phyloP scores from a whole-genome alignment of 2,329 filamentous ascomycete genomes.

The Phialophora tarda region DNA sequence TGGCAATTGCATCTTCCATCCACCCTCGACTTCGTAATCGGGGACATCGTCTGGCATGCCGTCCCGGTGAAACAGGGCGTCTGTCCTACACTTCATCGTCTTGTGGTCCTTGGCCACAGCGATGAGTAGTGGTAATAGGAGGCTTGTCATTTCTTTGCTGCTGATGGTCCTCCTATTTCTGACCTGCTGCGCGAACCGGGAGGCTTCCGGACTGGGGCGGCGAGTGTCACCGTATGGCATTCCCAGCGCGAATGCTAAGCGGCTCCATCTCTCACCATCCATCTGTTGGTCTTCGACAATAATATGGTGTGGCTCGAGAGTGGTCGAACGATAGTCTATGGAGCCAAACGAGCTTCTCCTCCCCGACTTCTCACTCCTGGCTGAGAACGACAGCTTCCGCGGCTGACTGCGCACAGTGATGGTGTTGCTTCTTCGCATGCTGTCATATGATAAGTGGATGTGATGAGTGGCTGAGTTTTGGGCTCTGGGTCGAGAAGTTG shows the following conservation, averaged over 20 bases:
- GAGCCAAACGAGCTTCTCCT: slow-evolving; percentile 24
- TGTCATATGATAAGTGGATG: background rate
- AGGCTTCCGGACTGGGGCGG: slow-evolving; percentile 26
- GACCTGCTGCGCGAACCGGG: slow-evolving; percentile 33
- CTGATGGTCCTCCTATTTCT: slow-evolving; percentile 23
- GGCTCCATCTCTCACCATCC: slow-evolving; percentile 36
- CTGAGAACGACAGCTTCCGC: slow-evolving; percentile 18
- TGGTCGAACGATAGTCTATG: slow-evolving; percentile 30
- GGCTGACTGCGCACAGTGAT: slow-evolving; percentile 11
- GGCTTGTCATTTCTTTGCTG: slow-evolving; percentile 28
- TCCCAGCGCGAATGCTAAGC: slow-evolving; percentile 36
- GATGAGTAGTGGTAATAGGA: slow-evolving; percentile 27
- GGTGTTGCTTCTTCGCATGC: slow-evolving; percentile 14
- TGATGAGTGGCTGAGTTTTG: background rate
- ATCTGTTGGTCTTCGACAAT: slow-evolving; percentile 32
- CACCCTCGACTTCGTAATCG: slow-evolving; percentile 31
- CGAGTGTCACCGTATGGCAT: slow-evolving; percentile 30
- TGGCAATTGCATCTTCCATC: slow-evolving; percentile 33
- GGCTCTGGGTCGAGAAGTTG: background rate
- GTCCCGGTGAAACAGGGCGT: slow-evolving; percentile 29
- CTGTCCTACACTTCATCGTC: slow-evolving; percentile 26
- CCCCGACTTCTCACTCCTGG: slow-evolving; percentile 5
- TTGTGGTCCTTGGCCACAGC: slow-evolving; percentile 30
- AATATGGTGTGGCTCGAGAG: slow-evolving; percentile 35
- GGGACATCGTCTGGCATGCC: slow-evolving; percentile 32